These are phyloP conservation scores for Pseudocercospora crystallina DNA, from an alignment of 2,329 filamentous ascomycete genomes.

Conservation along the genomic window DNA sequence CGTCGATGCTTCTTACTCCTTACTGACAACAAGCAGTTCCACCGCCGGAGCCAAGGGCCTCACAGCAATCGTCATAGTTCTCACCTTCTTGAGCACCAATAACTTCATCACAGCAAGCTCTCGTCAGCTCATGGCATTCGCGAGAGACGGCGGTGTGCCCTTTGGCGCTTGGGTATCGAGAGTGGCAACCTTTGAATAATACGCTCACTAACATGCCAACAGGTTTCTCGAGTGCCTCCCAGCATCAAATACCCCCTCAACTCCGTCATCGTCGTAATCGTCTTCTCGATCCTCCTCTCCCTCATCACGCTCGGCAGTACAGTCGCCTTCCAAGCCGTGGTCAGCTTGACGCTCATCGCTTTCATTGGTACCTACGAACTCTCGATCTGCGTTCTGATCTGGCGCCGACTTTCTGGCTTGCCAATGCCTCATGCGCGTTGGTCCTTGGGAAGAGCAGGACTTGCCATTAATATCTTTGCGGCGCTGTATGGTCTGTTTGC, in stretches of 20 bases:
- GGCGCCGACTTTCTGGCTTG: conserved; percentile 15
- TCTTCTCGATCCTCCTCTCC: conserved; percentile 36
- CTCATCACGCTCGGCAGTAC: conserved; percentile 54
- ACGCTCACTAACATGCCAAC: background rate
- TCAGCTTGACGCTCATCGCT: conserved; percentile 52
- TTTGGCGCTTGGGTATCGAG: background rate
- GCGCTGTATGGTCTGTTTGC: background rate
- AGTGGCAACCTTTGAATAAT: too few relatives aligned
- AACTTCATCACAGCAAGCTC: conserved; percentile 37
- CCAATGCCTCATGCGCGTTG: conserved; percentile 19
- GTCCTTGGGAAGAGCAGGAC: conserved; percentile 13
- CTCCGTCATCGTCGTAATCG: conserved; percentile 9
- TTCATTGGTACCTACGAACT: conserved; percentile 52
- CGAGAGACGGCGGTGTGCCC: conserved; percentile 38
- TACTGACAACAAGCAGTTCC: too few relatives aligned
- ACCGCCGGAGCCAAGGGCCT: background rate
- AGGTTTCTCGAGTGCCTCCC: too few relatives aligned
- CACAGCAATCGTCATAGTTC: conserved; percentile 25
- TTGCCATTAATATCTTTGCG: conserved; percentile 6
- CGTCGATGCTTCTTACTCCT: too few relatives aligned
- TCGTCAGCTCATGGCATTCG: conserved; percentile 33
- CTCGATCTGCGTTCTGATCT: conserved; percentile 8
- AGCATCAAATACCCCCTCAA: conserved; percentile 6
- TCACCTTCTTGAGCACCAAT: conserved; percentile 32
- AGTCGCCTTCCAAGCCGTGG: conserved; percentile 54